phyloP scores from a whole-genome alignment of 2,329 filamentous ascomycete genomes.

The Zelopaecilomyces penicillatus region DNA sequence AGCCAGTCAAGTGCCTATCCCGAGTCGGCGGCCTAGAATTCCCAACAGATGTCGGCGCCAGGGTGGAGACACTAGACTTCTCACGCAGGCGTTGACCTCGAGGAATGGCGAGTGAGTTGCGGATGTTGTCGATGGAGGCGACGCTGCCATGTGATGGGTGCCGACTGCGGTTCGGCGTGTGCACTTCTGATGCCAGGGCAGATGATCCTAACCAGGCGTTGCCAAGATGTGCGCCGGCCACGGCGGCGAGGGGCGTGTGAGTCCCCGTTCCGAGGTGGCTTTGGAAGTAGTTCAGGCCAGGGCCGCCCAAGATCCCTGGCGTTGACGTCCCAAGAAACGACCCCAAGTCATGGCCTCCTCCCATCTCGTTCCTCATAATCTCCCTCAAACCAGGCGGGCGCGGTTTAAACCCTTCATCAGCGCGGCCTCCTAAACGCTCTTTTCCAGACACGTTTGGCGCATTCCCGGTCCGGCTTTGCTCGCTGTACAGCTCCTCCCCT shows the following conservation, averaged over 20 bases:
- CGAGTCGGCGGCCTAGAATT: slow-evolving; percentile 51
- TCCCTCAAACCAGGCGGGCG: slow-evolving; percentile 21
- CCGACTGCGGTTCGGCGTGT: slow-evolving; percentile 29
- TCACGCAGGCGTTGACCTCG: slow-evolving; percentile 38
- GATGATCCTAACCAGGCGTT: slow-evolving; percentile 26
- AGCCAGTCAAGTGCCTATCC: slow-evolving; percentile 33
- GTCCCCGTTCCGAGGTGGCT: slow-evolving; percentile 68
- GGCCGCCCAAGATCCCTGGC: slow-evolving; percentile 59
- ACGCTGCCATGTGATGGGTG: slow-evolving; percentile 39
- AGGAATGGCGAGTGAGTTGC: slow-evolving; percentile 26
- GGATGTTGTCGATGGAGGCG: slow-evolving; percentile 35
- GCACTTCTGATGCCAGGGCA: slow-evolving; percentile 11
- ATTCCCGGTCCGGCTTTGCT: slow-evolving; percentile 8
- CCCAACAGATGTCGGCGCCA: slow-evolving; percentile 45
- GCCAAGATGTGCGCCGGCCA: slow-evolving; percentile 54
- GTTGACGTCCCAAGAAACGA: slow-evolving; percentile 53
- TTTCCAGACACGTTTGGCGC: slow-evolving; percentile 13
- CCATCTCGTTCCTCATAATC: slow-evolving; percentile 24
- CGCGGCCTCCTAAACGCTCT: slow-evolving; percentile 9
- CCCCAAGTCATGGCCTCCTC: slow-evolving; percentile 35
- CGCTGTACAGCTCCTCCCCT: too few relatives aligned
- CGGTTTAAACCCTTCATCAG: slow-evolving; percentile 12
- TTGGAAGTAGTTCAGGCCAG: slow-evolving; percentile 77
- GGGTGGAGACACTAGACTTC: slow-evolving; percentile 54
- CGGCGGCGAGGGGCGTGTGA: slow-evolving; percentile 70